Percentiles rank a stretch among this genome's conserved stretches.
Evolutionary conservation across 2,329 filamentous ascomycete species (phyloP).

Genomic region (Trichoderma semiorbis): DNA sequence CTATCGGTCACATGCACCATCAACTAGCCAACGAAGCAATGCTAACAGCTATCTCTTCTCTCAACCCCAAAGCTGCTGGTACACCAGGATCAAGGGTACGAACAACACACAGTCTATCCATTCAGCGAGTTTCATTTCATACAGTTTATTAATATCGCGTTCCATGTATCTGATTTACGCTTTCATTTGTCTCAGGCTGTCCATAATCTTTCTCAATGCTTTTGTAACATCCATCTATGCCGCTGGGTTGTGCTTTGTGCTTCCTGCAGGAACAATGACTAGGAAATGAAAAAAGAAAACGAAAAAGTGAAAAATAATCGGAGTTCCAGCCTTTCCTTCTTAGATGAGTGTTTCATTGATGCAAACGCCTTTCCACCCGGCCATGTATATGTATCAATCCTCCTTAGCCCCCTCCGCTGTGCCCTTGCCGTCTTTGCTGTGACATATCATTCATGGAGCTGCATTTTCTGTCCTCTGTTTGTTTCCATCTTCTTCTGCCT

Average conservation of each 20-base stretch:
- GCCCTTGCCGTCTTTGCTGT: conserved; percentile 3
- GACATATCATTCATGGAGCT: conserved; percentile 7
- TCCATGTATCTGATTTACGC: conserved; percentile 7
- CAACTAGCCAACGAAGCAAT: background rate
- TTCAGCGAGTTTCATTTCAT: background rate
- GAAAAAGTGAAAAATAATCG: conserved; percentile 1
- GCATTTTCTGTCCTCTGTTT: background rate
- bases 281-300: background rate
- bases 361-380: conserved; percentile 19
- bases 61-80: background rate
- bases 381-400: conserved; percentile 21
- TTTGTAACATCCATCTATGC: conserved; percentile 25
- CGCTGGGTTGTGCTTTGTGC: conserved; percentile 15
- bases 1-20: background rate
- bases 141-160: background rate
- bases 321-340: background rate
- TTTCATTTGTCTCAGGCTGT: conserved; percentile 17
- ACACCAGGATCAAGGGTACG: background rate
- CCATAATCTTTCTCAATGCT: conserved; percentile 24
- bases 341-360: conserved; percentile 19
- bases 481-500: background rate
- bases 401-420: background rate
- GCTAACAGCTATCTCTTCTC: background rate
- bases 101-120: background rate
- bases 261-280: conserved; percentile 9